phyloP scores from a whole-genome alignment of 164 flowering plant genomes.

The Akebia trifoliata region DNA sequence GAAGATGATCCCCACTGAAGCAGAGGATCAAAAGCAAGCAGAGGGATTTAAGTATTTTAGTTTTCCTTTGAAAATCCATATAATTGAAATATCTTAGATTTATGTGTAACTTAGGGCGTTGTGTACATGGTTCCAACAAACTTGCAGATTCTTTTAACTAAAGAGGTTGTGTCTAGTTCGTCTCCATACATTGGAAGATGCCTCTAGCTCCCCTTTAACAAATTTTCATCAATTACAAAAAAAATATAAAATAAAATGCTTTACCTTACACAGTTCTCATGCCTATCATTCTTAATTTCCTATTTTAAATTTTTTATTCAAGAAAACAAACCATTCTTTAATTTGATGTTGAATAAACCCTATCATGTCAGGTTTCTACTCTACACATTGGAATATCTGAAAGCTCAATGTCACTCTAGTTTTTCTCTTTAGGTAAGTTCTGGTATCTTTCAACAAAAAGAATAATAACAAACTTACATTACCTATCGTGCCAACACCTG shows the following conservation, averaged over 20 bases:
- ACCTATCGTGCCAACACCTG: slow-evolving; percentile 99
- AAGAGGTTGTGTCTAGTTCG: no score
- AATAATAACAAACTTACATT: slow-evolving; percentile 42
- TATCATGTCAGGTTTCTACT: background rate
- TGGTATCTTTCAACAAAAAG: slow-evolving; percentile 4
- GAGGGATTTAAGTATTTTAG: no score
- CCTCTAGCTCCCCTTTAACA: background rate
- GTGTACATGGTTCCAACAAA: no score
- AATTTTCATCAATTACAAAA: background rate
- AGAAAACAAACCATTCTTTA: background rate
- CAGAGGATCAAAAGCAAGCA: no score
- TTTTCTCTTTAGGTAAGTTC: background rate
- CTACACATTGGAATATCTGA: background rate
- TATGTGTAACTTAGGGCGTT: no score
- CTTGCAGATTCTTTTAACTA: no score
- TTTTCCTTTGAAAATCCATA: no score
- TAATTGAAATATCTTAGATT: no score
- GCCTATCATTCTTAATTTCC: background rate
- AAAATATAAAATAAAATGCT: background rate
- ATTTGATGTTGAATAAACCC: background rate
- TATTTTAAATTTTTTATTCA: background rate
- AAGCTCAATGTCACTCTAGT: background rate
- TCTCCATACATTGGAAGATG: background rate
- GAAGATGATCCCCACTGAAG: no score
- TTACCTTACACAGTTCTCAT: background rate